phyloP scores from a whole-genome alignment of 345 rosid species.

The Litchi chinensis region DNA sequence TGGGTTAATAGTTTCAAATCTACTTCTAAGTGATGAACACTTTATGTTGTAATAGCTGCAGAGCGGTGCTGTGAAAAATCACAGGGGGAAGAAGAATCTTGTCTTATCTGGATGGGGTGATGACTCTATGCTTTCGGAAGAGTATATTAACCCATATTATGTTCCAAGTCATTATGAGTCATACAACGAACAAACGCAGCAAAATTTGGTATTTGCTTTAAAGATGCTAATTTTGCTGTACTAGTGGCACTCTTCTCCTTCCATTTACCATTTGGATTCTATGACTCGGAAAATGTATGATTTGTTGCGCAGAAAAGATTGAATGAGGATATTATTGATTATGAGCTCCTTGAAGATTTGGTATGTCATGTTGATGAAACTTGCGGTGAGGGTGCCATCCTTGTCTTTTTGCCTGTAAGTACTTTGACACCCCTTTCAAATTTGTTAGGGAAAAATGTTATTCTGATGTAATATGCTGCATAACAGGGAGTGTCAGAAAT shows the following conservation, averaged over 20 bases:
- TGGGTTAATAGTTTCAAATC: not conserved
- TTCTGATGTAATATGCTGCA: constrained; percentile 15
- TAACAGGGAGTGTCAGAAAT: constrained; percentile 84
- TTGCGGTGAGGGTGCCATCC: constrained; percentile 76
- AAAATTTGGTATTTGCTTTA: constrained; percentile 65
- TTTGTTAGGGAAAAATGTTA: not conserved
- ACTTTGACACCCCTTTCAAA: constrained; percentile 6
- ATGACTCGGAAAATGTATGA: constrained; percentile 8
- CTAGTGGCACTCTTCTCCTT: constrained; percentile 14
- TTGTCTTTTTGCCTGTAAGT: constrained; percentile 86
- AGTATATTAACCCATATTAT: constrained; percentile 66
- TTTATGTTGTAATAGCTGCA: constrained; percentile 31
- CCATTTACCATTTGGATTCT: constrained; percentile 20
- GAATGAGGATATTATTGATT: constrained; percentile 84
- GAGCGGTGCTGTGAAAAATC: constrained; percentile 72
- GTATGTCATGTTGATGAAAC: constrained; percentile 83
- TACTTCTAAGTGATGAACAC: constrained; percentile 5
- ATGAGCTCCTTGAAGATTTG: constrained; percentile 91
- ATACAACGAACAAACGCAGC: constrained; percentile 65
- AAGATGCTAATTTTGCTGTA: constrained; percentile 12
- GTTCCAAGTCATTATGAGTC: constrained; percentile 57
- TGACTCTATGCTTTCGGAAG: constrained; percentile 78
- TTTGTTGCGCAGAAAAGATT: constrained; percentile 63
- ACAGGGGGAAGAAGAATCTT: constrained; percentile 90
- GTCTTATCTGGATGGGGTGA: constrained; percentile 93